These are phyloP conservation scores for Crithidia brevicula DNA, from an alignment of 208 protist species.

Conservation along the genomic window DNA sequence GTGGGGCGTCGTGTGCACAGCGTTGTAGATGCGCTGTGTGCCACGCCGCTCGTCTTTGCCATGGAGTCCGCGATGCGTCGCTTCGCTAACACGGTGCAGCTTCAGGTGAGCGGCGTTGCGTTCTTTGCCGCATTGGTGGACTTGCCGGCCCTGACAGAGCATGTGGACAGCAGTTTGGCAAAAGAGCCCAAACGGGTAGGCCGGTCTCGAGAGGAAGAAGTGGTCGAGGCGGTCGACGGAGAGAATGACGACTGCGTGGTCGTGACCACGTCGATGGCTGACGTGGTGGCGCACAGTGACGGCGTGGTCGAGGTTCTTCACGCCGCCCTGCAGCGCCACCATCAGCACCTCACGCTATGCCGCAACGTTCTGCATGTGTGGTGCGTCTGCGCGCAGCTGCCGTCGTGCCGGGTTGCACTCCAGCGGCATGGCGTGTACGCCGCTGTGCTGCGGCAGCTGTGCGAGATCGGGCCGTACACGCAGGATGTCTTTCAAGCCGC, in stretches of 20 bases:
- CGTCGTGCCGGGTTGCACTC: slow-evolving; percentile 36
- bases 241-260: too few species aligned
- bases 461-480: slow-evolving; percentile 14
- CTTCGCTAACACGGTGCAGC: slow-evolving; percentile 28
- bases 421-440: slow-evolving; percentile 51
- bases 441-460: slow-evolving; percentile 30
- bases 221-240: too few species aligned
- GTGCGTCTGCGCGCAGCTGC: slow-evolving; percentile 42
- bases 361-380: slow-evolving; percentile 47
- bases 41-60: slow-evolving; percentile 34
- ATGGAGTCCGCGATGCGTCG: slow-evolving; percentile 44
- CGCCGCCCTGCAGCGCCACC: slow-evolving; percentile 25
- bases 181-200: background rate
- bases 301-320: slow-evolving; percentile 49
- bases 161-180: background rate
- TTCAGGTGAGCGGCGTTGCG: slow-evolving; percentile 39
- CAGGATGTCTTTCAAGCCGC: slow-evolving; percentile 41
- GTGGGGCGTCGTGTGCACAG: background rate
- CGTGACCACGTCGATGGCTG: slow-evolving; percentile 33
- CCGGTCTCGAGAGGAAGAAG: background rate
- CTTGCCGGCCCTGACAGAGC: slow-evolving; percentile 11
- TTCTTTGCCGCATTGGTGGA: slow-evolving; percentile 56
- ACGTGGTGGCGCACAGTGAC: slow-evolving; percentile 58
- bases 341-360: slow-evolving; percentile 40
- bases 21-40: slow-evolving; percentile 37